These are phyloP conservation scores for Colletotrichum magnum DNA, from an alignment of 2,329 filamentous ascomycete species.

Conservation along the genomic window DNA sequence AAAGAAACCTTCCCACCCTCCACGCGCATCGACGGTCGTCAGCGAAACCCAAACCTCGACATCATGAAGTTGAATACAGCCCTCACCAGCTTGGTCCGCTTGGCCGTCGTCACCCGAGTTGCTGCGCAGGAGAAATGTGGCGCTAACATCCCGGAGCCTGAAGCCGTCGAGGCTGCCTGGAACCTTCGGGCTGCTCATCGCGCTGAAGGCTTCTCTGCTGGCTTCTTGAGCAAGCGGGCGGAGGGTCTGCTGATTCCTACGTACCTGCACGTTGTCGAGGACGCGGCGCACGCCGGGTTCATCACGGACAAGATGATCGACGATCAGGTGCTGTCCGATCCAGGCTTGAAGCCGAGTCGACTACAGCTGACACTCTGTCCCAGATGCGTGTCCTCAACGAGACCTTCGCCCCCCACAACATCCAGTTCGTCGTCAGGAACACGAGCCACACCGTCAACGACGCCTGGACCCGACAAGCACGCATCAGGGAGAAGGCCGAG, in stretches of 20 bases:
- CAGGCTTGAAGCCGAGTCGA: neutral
- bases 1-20: neutral
- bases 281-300: conserved; percentile 20
- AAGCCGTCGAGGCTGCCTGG: conserved; percentile 2
- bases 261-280: conserved; percentile 33
- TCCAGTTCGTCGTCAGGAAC: conserved; percentile 33
- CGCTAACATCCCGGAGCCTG: neutral
- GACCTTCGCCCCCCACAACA: conserved; percentile 31
- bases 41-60: too few relatives aligned
- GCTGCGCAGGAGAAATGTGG: conserved; percentile 7
- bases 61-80: conserved; percentile 2
- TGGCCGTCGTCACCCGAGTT: neutral
- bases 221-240: conserved; percentile 6
- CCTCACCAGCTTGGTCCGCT: neutral
- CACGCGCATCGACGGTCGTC: neutral
- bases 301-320: conserved; percentile 28
- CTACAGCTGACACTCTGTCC: neutral
- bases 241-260: conserved; percentile 26
- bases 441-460: conserved; percentile 31
- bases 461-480: conserved; percentile 27
- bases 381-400: conserved; percentile 36
- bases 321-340: conserved; percentile 10
- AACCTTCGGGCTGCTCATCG: conserved; percentile 7
- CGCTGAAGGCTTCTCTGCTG: neutral
- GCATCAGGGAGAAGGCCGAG: conserved; percentile 33